Conservation (phyloP, 257 asterid species). For the Solanum infundibuliforme region DNA sequence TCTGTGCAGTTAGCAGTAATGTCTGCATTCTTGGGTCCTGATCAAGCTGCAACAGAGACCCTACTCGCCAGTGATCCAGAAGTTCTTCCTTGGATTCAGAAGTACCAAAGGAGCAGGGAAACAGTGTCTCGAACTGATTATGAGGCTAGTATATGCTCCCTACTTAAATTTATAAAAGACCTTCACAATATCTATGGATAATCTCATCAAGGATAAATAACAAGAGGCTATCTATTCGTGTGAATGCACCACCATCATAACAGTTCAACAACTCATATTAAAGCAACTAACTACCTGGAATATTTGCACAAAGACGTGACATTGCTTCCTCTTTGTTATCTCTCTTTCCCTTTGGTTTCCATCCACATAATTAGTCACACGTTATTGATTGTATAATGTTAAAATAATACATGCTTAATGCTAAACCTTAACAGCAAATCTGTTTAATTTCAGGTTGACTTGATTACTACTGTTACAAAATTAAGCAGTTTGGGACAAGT, state of each 20-base stretch:
- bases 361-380: not conserved
- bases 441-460: constrained; percentile 61
- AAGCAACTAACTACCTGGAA: not conserved
- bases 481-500: constrained; percentile 77
- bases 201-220: not conserved
- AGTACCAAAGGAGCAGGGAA: constrained; percentile 94
- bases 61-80: constrained; percentile 70
- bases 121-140: constrained; percentile 90
- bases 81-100: constrained; percentile 81
- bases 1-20: constrained; percentile 70
- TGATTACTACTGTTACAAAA: constrained; percentile 71
- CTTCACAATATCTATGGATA: not conserved
- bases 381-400: not conserved
- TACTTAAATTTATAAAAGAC: not conserved
- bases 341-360: not conserved
- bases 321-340: not conserved
- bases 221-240: not conserved
- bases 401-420: not conserved
- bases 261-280: not conserved
- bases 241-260: not conserved
- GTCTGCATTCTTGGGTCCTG: constrained; percentile 93
- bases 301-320: not conserved
- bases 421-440: not conserved
- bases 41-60: constrained; percentile 77
- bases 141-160: constrained; percentile 34